These are phyloP conservation scores for Ascoidea rubescens DNA, from an alignment of 805 yeast species.

Conservation along the genomic window DNA sequence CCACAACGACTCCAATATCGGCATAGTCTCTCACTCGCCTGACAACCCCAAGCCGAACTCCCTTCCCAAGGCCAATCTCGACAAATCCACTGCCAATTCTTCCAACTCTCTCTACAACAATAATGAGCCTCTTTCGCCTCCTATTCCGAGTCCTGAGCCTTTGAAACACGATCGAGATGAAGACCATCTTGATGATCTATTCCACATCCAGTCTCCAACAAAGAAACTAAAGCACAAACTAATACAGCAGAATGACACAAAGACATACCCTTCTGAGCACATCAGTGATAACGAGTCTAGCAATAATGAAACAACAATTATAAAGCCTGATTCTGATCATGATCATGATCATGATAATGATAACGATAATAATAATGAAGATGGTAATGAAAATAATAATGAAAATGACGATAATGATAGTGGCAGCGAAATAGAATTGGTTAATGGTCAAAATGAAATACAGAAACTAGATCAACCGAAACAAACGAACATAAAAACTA, in stretches of 20 bases:
- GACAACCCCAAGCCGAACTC: background rate
- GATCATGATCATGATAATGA: background rate
- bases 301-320: background rate
- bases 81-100: background rate
- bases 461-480: background rate
- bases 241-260: no score
- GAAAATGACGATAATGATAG: background rate
- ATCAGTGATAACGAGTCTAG: background rate
- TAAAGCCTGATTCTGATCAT: background rate
- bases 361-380: background rate
- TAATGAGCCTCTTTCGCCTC: background rate
- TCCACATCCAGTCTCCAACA: no score
- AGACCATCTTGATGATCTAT: no score
- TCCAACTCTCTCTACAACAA: background rate
- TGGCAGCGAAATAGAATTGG: background rate
- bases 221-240: no score
- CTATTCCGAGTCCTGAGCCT: background rate
- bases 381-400: background rate
- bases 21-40: background rate
- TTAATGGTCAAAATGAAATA: background rate
- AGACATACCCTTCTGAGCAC: background rate
- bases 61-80: background rate
- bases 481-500: background rate
- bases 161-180: no score
- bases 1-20: background rate